Base-by-base conservation (phyloP, 116 monocot genomes). In the Cymodocea nodosa region DNA sequence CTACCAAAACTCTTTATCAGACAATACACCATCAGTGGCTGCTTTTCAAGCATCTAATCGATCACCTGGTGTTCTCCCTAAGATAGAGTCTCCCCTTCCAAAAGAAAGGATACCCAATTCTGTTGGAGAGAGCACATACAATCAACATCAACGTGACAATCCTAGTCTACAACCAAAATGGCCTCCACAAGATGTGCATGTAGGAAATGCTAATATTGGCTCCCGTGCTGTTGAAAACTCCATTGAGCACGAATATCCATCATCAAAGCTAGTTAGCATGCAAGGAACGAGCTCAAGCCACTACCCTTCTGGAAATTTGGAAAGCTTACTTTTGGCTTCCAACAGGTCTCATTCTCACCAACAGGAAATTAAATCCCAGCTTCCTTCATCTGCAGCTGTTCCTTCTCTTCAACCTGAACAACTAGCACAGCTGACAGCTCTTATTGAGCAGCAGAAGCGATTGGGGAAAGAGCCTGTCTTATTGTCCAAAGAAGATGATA, bases 361-460 rank as follows among this genome's bases (percentile, higher is more conserved):
- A 25, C 71, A 66, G 35, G 81, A 75, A 64, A 69, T 19, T 70
- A 84, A 68, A 53, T 70, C 76, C 23, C 69, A 65, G 39, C 51
- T 48, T 73, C 66, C 85, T 58, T 60, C 74, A 62, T 57, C 81
- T 53, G 7, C 70, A 58, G 70, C 76, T 30, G 17, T 75, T 67
- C 73, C 87, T 68, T 44, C 76, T 15, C 58, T 93, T 44, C 77
- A 79, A 56, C 80, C 85, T 35, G 88, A 83, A 23, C 88, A 88
- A 56, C 79, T 93, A 65, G 88, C 83, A 48, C 85, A 93, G 34
- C 78, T 93, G 35, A 78, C 85, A 15, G 64, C 81, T 49, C 54
- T 93, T 71, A 75, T 93, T 37, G 85, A 75, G 62, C 85, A 85
- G 15, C 81, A 88, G 63, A 82, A 83, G 35, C 80, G 87, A 63